These are phyloP conservation scores for Phaeotremella skinneri DNA, from an alignment of 768 basidiomycete species.

Conservation along the genomic window DNA sequence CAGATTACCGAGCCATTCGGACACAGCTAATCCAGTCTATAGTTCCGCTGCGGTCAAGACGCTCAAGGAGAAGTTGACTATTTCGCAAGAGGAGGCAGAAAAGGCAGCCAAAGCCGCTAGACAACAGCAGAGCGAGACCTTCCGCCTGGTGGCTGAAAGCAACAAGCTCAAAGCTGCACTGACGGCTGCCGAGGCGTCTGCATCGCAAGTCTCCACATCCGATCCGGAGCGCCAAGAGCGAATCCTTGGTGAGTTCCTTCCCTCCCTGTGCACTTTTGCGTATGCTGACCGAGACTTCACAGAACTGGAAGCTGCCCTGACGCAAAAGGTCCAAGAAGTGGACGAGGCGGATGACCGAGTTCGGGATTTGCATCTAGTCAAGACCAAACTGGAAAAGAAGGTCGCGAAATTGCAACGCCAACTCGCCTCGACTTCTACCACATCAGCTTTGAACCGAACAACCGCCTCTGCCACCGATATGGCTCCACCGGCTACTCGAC, in stretches of 20 bases:
- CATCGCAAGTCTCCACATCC: not conserved
- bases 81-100: not conserved
- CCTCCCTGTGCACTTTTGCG: too few species aligned
- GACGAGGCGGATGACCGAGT: constrained; percentile 45
- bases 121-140: not conserved
- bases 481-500: not conserved
- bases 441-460: constrained; percentile 20
- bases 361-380: constrained; percentile 33
- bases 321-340: constrained; percentile 37
- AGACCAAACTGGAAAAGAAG: constrained; percentile 45
- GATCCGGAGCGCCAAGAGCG: not conserved
- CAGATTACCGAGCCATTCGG: not conserved
- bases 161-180: constrained; percentile 6
- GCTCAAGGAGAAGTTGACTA: not conserved
- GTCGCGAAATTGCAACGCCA: constrained; percentile 37
- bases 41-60: constrained; percentile 1
- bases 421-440: constrained; percentile 10
- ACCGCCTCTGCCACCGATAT: constrained; percentile 25
- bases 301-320: constrained; percentile 37
- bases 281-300: constrained; percentile 1
- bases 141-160: constrained; percentile 9
- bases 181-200: not conserved
- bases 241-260: constrained; percentile 5
- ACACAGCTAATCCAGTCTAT: not conserved
- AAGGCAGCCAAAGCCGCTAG: constrained; percentile 1